Evolutionary conservation across 2,329 filamentous ascomycete species (phyloP).

Genomic region (Meredithiella fracta): DNA sequence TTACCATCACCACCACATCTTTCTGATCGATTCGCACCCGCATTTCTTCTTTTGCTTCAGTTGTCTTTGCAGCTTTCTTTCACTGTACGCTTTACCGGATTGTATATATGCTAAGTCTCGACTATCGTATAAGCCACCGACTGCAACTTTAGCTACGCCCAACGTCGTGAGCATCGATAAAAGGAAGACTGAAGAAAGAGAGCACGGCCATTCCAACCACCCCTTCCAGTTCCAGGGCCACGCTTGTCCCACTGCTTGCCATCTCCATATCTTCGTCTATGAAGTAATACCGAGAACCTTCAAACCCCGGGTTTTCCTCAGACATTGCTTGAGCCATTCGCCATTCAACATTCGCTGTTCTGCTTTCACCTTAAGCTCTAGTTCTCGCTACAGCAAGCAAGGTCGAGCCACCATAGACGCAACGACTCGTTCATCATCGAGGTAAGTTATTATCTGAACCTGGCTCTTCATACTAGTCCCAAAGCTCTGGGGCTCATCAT

Average conservation of each 20-base stretch:
- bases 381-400: background rate
- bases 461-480: background rate
- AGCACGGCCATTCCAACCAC: background rate
- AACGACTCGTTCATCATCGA: background rate
- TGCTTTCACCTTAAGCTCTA: background rate
- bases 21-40: background rate
- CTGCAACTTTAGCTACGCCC: slow-evolving; percentile 4
- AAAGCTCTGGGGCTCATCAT: background rate
- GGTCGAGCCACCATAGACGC: background rate
- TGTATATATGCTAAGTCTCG: background rate
- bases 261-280: background rate
- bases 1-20: background rate
- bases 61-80: background rate
- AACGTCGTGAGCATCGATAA: background rate
- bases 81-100: background rate
- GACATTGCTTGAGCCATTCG: no score
- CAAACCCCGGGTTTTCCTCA: background rate
- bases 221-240: background rate
- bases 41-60: background rate
- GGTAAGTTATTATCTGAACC: background rate
- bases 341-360: no score
- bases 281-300: background rate
- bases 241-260: background rate
- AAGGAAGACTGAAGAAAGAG: background rate
- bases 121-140: slow-evolving; percentile 1